Conservation (phyloP, 2,329 filamentous ascomycete species). For the Chaetomium sp. region DNA sequence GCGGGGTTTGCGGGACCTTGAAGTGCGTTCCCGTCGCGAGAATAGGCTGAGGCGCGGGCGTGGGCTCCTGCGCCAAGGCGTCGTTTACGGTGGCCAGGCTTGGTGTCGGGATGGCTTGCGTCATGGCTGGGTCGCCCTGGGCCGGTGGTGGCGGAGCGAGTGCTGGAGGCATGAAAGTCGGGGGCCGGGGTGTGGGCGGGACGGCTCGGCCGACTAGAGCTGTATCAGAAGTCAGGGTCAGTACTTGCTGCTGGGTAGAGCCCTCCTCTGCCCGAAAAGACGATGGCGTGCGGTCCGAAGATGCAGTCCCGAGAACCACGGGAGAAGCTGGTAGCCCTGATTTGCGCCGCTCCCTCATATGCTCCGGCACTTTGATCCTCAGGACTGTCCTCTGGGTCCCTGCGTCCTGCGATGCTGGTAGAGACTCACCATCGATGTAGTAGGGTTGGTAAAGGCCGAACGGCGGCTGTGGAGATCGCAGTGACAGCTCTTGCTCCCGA, state of each 20-base stretch:
- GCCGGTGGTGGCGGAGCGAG: not conserved
- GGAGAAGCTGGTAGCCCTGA: slow-evolving; percentile 2
- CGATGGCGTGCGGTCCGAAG: not conserved
- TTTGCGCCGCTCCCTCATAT: slow-evolving; percentile 26
- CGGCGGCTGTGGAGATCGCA: slow-evolving; percentile 1
- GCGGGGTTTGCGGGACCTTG: slow-evolving; percentile 4
- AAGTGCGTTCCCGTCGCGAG: slow-evolving; percentile 25
- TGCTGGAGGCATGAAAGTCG: not conserved
- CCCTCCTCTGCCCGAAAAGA: not conserved
- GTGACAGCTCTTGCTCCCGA: slow-evolving; percentile 18
- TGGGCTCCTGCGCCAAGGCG: not conserved
- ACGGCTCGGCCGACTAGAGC: slow-evolving; percentile 1
- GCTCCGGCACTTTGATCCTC: slow-evolving; percentile 30
- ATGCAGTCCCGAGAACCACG: not conserved
- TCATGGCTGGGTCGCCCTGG: not conserved
- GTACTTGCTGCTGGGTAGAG: slow-evolving; percentile 5
- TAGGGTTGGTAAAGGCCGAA: not conserved
- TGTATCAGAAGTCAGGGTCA: slow-evolving; percentile 15
- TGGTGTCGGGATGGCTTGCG: not conserved
- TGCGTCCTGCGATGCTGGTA: slow-evolving; percentile 5
- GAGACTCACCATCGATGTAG: slow-evolving; percentile 27
- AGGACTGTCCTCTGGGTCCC: slow-evolving; percentile 13
- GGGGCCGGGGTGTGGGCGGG: not conserved
- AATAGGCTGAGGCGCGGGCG: slow-evolving; percentile 23
- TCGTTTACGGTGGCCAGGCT: not conserved